Evolutionary conservation across 2,329 filamentous ascomycete genomes (phyloP), one percentile per base, ranked within the genome.

Genomic region (Calonectria multiphialidica): DNA sequence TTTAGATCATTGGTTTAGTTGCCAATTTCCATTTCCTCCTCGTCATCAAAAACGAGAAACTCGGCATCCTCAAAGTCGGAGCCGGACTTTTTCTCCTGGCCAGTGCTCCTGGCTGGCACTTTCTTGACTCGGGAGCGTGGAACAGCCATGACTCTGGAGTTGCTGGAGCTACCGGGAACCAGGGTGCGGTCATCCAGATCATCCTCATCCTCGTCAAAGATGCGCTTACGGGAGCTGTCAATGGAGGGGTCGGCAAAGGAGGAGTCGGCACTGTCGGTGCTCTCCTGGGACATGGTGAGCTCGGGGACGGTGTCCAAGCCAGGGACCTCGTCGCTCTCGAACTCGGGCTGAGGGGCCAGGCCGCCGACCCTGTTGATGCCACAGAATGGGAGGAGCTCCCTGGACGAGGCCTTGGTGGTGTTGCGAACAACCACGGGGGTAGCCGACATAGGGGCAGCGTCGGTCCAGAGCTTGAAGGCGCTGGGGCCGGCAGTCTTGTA

Each of bases 321-420:
- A 3, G 83, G 83, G 5, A 83, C 70, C 18, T 77, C 77, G 50
- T 83, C 79, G 21, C 63, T 74, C 40, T 71, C 68, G 21, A 79
- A 83, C 25, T 85, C 82, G 16, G 90, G 87, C 80, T 95, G 93
- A 33, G 88, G 86, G 35, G 89, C 89, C 49, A 93, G 84, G 0
- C 94, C 94, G 45, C 94, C 94, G 68, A 94, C 88, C 79, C 92
- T 95, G 84, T 95, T 89, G 76, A 97, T 88, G 30, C 94, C 95
- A 81, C 94, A 96, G 81, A 95, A 97, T 0, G 95, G 95, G 9
- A 93, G 86, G 5, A 98, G 87, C 80, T 97, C 95, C 37, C 89
- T 86, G 42, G 84, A 83, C 8, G 80, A 74, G 6, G 80, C 79
- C 53, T 78, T 77, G 57, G 81, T 80, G 3, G 77, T 76, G 55